Percentiles rank a stretch among this genome's conserved stretches.
Conservation (phyloP, 768 basidiomycete genomes). For the Cystobasidium ongulense region DNA sequence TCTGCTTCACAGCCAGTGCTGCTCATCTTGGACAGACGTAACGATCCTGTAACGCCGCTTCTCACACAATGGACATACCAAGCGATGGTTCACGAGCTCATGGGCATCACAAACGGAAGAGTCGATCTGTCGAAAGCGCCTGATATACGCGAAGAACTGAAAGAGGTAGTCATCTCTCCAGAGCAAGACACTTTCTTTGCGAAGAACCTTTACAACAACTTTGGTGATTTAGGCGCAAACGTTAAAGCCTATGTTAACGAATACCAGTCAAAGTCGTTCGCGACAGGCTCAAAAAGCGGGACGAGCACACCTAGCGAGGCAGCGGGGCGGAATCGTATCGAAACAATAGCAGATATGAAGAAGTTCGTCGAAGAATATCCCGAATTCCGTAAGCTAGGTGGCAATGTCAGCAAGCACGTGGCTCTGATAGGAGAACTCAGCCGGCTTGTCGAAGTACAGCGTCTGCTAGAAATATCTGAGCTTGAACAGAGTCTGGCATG, state of each 20-base stretch:
- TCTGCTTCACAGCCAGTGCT: constrained; percentile 81
- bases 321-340: constrained; percentile 68
- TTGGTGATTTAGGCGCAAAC: constrained; percentile 88
- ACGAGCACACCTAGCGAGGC: constrained; percentile 55
- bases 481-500: constrained; percentile 93
- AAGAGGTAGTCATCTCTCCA: constrained; percentile 91
- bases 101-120: constrained; percentile 87
- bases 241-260: constrained; percentile 88
- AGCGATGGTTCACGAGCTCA: constrained; percentile 95
- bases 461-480: constrained; percentile 80
- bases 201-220: constrained; percentile 78
- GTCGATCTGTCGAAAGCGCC: constrained; percentile 76
- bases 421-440: constrained; percentile 93
- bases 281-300: constrained; percentile 13
- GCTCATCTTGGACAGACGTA: constrained; percentile 85
- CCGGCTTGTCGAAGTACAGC: constrained; percentile 73
- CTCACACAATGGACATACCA: constrained; percentile 99
- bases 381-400: constrained; percentile 89
- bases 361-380: constrained; percentile 86
- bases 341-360: constrained; percentile 95
- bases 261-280: constrained; percentile 50
- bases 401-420: constrained; percentile 98
- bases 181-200: constrained; percentile 87
- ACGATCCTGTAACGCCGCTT: constrained; percentile 93
- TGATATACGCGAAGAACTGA: constrained; percentile 72